These are phyloP conservation scores for Colletotrichum sp. DNA, from an alignment of 2,329 filamentous ascomycete species.

Conservation along the genomic window DNA sequence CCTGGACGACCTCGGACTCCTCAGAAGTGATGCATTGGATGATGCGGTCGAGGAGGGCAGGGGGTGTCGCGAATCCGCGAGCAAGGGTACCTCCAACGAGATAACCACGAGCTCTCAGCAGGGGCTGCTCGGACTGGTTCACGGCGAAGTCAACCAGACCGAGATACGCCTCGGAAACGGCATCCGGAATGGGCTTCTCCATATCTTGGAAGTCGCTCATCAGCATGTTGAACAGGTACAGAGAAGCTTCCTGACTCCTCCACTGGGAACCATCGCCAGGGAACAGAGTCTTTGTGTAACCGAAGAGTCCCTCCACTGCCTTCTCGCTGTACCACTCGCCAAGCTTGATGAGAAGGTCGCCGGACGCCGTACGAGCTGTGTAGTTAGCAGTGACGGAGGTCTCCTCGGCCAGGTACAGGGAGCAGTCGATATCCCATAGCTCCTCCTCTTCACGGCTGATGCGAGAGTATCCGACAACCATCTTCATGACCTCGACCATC, in stretches of 20 bases:
- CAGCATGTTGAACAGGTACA: slow-evolving; percentile 86
- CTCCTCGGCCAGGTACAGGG: slow-evolving; percentile 93
- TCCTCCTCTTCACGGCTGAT: slow-evolving; percentile 94
- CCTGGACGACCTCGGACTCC: slow-evolving; percentile 86
- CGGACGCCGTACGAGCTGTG: slow-evolving; percentile 89
- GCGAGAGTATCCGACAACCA: slow-evolving; percentile 84
- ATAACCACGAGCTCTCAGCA: slow-evolving; percentile 86
- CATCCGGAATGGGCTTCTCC: slow-evolving; percentile 70
- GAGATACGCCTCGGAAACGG: slow-evolving; percentile 76
- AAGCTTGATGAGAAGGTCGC: slow-evolving; percentile 90
- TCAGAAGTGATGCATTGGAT: slow-evolving; percentile 79
- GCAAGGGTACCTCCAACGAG: slow-evolving; percentile 83
- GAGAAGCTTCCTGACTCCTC: slow-evolving; percentile 76
- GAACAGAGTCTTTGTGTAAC: slow-evolving; percentile 78
- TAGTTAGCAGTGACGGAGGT: slow-evolving; percentile 96
- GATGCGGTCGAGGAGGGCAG: slow-evolving; percentile 72
- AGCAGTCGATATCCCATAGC: slow-evolving; percentile 96
- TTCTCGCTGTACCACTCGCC: slow-evolving; percentile 85
- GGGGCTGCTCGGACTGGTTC: slow-evolving; percentile 69
- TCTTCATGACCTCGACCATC: slow-evolving; percentile 86
- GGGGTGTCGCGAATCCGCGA: slow-evolving; percentile 68
- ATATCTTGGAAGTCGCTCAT: slow-evolving; percentile 84
- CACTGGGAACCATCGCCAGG: slow-evolving; percentile 56
- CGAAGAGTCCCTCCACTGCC: slow-evolving; percentile 79
- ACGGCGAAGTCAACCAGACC: slow-evolving; percentile 82